phyloP scores from a whole-genome alignment of 2,329 filamentous ascomycete genomes.

The Annulohypoxylon truncatum region DNA sequence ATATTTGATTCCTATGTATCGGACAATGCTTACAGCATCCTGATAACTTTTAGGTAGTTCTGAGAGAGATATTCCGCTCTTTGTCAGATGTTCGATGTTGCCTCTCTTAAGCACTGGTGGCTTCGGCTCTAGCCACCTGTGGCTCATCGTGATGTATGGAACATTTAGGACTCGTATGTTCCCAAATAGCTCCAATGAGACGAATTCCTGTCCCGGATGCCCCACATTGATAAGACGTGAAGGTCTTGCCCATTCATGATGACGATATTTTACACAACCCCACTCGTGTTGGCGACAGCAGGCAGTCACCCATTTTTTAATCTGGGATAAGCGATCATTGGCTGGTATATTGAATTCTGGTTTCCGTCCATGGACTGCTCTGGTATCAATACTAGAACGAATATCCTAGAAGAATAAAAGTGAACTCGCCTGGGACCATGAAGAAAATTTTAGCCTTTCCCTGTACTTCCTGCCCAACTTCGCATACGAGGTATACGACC shows the following conservation, averaged over 20 bases:
- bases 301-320: not conserved
- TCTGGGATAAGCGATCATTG: not conserved
- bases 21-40: constrained; percentile 3
- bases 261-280: not conserved
- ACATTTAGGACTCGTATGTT: not conserved
- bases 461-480: not conserved
- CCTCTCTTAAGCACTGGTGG: not conserved
- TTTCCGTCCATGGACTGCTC: not conserved
- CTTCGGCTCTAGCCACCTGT: not conserved
- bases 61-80: not conserved
- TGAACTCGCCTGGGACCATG: not conserved
- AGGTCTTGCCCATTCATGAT: not conserved
- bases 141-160: not conserved
- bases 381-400: not conserved
- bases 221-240: constrained; percentile 3
- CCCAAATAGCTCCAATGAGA: not conserved
- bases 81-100: not conserved
- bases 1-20: not conserved
- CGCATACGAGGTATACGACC: not conserved
- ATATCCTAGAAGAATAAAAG: not conserved
- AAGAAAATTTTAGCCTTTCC: not conserved
- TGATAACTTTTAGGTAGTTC: constrained; percentile 2
- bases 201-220: not conserved
- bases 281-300: not conserved
- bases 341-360: not conserved